These are phyloP conservation scores for Apophysomyces sp. DNA, from an alignment of 371 early-diverging fungal species.

Conservation along the genomic window DNA sequence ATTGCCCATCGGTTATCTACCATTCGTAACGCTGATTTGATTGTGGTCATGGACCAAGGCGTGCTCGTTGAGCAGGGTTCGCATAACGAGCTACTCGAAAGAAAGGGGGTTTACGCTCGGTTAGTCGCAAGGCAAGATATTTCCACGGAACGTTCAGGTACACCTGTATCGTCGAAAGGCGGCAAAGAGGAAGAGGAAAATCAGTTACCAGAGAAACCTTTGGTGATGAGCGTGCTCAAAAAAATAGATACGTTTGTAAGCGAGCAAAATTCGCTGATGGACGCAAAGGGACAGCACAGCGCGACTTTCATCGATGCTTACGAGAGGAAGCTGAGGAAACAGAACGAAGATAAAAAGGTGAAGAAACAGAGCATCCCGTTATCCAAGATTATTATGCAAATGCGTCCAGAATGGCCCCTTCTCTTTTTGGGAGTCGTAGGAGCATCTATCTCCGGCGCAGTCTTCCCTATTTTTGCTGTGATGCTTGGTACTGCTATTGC, in stretches of 20 bases:
- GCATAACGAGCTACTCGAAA: conserved; percentile 56
- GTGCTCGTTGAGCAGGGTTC: conserved; percentile 68
- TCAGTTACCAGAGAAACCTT: not conserved
- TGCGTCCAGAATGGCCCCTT: conserved; percentile 35
- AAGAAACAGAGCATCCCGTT: conserved; percentile 48
- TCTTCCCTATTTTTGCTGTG: conserved; percentile 40
- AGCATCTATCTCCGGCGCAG: conserved; percentile 56
- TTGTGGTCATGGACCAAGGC: conserved; percentile 74
- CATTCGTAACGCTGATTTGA: conserved; percentile 73
- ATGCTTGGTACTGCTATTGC: conserved; percentile 33
- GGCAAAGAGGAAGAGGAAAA: conserved; percentile 1
- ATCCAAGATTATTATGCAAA: conserved; percentile 27
- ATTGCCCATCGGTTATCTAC: conserved; percentile 88
- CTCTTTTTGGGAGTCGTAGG: conserved; percentile 36
- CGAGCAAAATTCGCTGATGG: not conserved
- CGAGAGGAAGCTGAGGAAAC: conserved; percentile 30
- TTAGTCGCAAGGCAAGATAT: conserved; percentile 55
- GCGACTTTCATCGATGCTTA: conserved; percentile 28
- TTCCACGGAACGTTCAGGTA: conserved; percentile 17
- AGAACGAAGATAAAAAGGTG: conserved; percentile 37
- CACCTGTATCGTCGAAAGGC: not conserved
- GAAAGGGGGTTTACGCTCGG: conserved; percentile 48
- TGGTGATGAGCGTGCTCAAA: not conserved
- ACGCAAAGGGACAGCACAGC: not conserved
- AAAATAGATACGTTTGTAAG: not conserved